A percentile compares a stretch with the other conserved stretches of the same genome.
Evolutionary conservation across 768 basidiomycete species (phyloP).

Genomic region (Rhizopogon vinicolor): DNA sequence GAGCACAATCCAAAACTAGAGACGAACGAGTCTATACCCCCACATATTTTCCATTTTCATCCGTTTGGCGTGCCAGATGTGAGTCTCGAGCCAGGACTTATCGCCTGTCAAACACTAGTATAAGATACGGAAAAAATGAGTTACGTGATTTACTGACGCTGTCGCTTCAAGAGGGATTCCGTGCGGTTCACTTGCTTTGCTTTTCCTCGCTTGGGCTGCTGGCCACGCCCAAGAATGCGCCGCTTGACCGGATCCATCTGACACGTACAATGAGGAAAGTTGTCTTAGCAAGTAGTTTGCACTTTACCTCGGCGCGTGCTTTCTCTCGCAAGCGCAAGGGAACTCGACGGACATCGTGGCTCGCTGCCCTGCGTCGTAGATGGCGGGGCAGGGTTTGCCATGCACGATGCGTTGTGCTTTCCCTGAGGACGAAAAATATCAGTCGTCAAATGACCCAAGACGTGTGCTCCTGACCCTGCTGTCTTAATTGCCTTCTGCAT

Average conservation of each 20-base stretch:
- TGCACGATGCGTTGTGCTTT: slow-evolving; percentile 68
- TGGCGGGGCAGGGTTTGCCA: slow-evolving; percentile 95
- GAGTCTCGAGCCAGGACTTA: slow-evolving; percentile 94
- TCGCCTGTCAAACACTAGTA: slow-evolving; percentile 43
- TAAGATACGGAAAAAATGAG: not conserved
- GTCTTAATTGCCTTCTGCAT: slow-evolving; percentile 86
- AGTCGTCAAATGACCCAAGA: not conserved
- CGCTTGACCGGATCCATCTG: slow-evolving; percentile 52
- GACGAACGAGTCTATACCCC: slow-evolving; percentile 79
- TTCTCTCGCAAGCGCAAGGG: slow-evolving; percentile 79
- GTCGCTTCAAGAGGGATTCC: slow-evolving; percentile 61
- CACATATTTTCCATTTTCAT: slow-evolving; percentile 93
- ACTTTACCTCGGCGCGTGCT: slow-evolving; percentile 73
- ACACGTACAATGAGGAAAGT: not conserved
- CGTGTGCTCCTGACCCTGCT: slow-evolving; percentile 47
- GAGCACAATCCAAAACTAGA: not conserved
- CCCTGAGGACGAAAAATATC: slow-evolving; percentile 33
- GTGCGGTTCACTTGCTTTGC: slow-evolving; percentile 52
- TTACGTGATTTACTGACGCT: slow-evolving; percentile 45
- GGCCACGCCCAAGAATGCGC: slow-evolving; percentile 35
- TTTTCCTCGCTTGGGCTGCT: slow-evolving; percentile 61
- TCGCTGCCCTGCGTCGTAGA: slow-evolving; percentile 87
- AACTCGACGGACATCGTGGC: slow-evolving; percentile 90
- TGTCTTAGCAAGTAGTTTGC: slow-evolving; percentile 22
- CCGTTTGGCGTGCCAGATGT: slow-evolving; percentile 96